phyloP scores from a whole-genome alignment of 129 eudicot species.

The Centrapalus pauciflorus region DNA sequence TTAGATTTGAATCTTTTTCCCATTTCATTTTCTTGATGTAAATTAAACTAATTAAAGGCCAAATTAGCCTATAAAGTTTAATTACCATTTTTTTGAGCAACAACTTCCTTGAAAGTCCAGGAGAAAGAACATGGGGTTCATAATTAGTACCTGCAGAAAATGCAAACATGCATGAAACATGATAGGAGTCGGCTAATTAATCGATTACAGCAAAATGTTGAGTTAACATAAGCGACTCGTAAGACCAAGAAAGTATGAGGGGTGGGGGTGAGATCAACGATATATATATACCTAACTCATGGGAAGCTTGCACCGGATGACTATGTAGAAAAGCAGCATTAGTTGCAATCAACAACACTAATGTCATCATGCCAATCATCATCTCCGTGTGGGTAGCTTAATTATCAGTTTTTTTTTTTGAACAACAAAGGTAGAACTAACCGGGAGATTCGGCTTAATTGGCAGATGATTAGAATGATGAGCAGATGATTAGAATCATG shows the following conservation, averaged over 20 bases:
- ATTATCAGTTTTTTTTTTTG: too few relatives aligned
- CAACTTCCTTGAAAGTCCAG: slow-evolving; percentile 50
- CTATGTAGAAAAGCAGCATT: slow-evolving; percentile 31
- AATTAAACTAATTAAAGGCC: neutral
- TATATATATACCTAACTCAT: slow-evolving; percentile 30
- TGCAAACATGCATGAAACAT: slow-evolving; percentile 6
- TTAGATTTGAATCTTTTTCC: neutral
- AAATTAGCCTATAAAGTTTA: neutral
- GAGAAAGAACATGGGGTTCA: slow-evolving; percentile 17
- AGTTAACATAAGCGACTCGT: too few relatives aligned
- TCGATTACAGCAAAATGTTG: too few relatives aligned
- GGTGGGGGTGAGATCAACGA: neutral
- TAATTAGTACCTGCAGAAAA: slow-evolving; percentile 25
- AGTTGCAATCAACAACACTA: slow-evolving; percentile 25
- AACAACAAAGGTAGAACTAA: too few relatives aligned
- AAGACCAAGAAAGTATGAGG: too few relatives aligned
- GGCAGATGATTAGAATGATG: too few relatives aligned
- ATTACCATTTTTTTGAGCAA: slow-evolving; percentile 26
- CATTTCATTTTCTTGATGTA: neutral
- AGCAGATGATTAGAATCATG: neutral
- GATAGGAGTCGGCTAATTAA: too few relatives aligned
- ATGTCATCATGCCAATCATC: slow-evolving; percentile 10
- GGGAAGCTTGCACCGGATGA: slow-evolving; percentile 14
- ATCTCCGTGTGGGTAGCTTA: slow-evolving; percentile 22
- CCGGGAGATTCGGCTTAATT: too few relatives aligned